phyloP scores from a whole-genome alignment of 306 rosid species.

The Rosa lucieae region DNA sequence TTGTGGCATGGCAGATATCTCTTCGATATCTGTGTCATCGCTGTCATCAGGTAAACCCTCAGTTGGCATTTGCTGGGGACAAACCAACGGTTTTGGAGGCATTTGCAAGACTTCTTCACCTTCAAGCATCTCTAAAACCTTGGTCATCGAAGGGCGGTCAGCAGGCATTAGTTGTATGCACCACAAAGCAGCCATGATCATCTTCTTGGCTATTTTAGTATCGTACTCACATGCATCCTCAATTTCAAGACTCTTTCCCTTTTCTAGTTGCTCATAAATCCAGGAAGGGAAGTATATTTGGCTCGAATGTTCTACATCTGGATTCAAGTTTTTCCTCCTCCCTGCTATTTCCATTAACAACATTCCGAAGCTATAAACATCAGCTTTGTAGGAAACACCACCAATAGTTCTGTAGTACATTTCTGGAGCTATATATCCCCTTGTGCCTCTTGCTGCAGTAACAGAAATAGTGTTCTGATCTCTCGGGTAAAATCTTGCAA shows the following conservation, averaged over 20 bases:
- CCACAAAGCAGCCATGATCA: slow-evolving; percentile 35
- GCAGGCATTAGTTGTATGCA: slow-evolving; percentile 37
- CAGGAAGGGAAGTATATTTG: slow-evolving; percentile 17
- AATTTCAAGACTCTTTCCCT: slow-evolving; percentile 5
- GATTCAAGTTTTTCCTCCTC: slow-evolving; percentile 12
- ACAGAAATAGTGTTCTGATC: background rate
- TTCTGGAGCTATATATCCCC: slow-evolving; percentile 20
- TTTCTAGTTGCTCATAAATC: slow-evolving; percentile 11
- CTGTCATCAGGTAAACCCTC: background rate
- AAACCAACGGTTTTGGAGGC: slow-evolving; percentile 36
- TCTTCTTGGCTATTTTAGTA: slow-evolving; percentile 9
- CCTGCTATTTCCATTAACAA: slow-evolving; percentile 16
- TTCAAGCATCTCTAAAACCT: slow-evolving; percentile 34
- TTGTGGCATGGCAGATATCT: background rate
- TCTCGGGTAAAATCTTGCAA: slow-evolving; percentile 11
- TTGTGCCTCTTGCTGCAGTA: slow-evolving; percentile 12
- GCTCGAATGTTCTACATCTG: slow-evolving; percentile 7
- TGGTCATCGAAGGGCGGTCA: slow-evolving; percentile 34
- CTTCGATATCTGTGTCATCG: background rate
- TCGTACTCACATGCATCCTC: slow-evolving; percentile 12
- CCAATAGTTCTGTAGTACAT: slow-evolving; percentile 11
- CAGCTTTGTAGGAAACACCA: slow-evolving; percentile 11
- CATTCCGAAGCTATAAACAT: slow-evolving; percentile 22
- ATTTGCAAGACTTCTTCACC: slow-evolving; percentile 11
- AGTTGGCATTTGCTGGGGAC: background rate